Evolutionary conservation across 257 asterid species (phyloP), one percentile per base, ranked within the genome.

Genomic region (Solanum medicagineum): DNA sequence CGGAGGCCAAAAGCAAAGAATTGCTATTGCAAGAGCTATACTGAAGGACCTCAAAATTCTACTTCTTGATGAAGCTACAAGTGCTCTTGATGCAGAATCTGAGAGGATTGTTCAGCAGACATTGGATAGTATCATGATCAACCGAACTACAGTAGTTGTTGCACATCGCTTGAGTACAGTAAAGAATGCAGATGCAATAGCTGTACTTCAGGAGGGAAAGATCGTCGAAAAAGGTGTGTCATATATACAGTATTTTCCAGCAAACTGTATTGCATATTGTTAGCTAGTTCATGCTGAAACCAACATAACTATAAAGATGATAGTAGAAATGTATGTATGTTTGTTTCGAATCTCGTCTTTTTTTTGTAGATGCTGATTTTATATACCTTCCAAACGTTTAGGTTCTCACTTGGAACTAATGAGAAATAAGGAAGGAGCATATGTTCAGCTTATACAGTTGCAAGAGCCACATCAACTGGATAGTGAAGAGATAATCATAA

Each of bases 1-100:
- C 0, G 95, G 95, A 0, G 95, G 95, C 54, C 93, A 92, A 47
- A 92, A 90, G 55, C 95, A 92, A 85, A 89, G 93, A 86, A 90
- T 92, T 60, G 95, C 95, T 45, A 26, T 91, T 86, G 95, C 93
- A 4, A 83, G 95, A 85, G 95, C 95, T 2, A 90, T 92, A 68
- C 79, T 92, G 0, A 92, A 89, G 89, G 90, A 91, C 55, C 95
- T 92, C 0, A 85, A 87, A 80, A 87, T 92, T 69, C 85, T 91
- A 17, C 95, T 92, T 62, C 90, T 92, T 0, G 95, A 60, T 60
- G 95, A 92, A 87, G 95, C 95, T 12, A 92, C 95, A 9, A 91
- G 95, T 57, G 93, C 95, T 26, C 91, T 92, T 51, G 95, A 92
- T 86, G 90, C 90, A 13, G 91, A 88, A 73, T 91, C 94, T 2